A percentile compares a stretch with the other conserved stretches of the same genome.
phyloP scores from a whole-genome alignment of 176 grass and related monocot genomes.

The Microstegium vimineum region DNA sequence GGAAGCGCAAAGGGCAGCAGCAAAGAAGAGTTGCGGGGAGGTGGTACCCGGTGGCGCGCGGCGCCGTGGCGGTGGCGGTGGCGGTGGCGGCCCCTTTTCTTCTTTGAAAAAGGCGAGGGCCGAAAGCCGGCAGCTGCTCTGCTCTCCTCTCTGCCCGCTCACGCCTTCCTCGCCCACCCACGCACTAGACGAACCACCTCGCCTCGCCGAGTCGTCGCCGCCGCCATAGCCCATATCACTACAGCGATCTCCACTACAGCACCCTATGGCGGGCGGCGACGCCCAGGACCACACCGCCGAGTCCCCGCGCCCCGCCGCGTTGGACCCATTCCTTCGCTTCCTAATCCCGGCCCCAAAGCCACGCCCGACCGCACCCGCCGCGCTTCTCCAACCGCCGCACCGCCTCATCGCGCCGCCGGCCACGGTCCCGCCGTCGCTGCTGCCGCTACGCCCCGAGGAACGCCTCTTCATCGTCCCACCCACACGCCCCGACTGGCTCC shows the following conservation, averaged over 20 bases:
- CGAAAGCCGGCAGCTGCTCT: not conserved
- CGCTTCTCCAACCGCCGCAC: slow-evolving; percentile 32
- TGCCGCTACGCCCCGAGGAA: not conserved
- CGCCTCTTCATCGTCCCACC: slow-evolving; percentile 38
- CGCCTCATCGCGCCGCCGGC: slow-evolving; percentile 24
- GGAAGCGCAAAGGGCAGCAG: no score
- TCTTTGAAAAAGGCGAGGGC: not conserved
- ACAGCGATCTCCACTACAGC: no score
- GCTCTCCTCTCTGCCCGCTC: not conserved
- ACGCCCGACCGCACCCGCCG: not conserved
- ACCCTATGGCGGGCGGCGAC: slow-evolving; percentile 32
- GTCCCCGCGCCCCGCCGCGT: not conserved
- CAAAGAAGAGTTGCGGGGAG: no score
- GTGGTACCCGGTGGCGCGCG: no score
- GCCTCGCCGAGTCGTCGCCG: no score
- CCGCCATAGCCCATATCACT: no score
- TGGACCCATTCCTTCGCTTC: slow-evolving; percentile 21
- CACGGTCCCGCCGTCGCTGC: not conserved
- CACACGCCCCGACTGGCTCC: slow-evolving; percentile 28
- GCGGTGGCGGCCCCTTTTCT: no score
- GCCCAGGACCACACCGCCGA: not conserved
- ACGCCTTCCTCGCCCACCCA: slow-evolving; percentile 14
- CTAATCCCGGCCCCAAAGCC: slow-evolving; percentile 33
- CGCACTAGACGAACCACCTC: not conserved
- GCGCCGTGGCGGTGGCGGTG: no score